phyloP scores from a whole-genome alignment of 495 filamentous ascomycete species.

The Penicillium bialowiezense region DNA sequence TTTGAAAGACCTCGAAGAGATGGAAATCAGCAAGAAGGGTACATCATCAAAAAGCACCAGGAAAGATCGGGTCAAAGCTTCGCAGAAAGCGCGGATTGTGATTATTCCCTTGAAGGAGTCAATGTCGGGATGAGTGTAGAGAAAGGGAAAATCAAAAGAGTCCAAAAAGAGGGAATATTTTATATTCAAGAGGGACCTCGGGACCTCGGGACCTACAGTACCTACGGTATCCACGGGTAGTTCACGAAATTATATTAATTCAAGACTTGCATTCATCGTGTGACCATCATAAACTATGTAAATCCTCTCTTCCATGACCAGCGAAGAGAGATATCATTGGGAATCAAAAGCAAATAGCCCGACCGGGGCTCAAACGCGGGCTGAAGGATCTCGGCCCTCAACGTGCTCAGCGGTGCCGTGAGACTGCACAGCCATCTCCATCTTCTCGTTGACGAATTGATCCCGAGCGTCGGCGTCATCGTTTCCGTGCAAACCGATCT shows the following conservation, averaged over 20 bases:
- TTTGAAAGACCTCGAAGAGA: conserved; percentile 19
- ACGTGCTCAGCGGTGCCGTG: conserved; percentile 19
- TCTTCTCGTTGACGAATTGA: conserved; percentile 27
- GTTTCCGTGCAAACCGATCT: conserved; percentile 60
- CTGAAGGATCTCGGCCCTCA: conserved; percentile 4
- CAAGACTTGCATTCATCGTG: not conserved
- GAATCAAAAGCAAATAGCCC: not conserved
- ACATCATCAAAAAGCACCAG: not conserved
- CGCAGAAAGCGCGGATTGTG: conserved; percentile 30
- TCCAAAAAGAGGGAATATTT: no score
- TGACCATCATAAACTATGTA: not conserved
- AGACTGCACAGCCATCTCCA: conserved; percentile 14
- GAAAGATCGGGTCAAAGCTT: conserved; percentile 17
- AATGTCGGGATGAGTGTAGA: not conserved
- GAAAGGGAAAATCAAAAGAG: no score
- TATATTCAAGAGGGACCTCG: no score
- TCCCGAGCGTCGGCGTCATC: conserved; percentile 52
- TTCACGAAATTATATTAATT: no score
- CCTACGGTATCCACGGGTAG: no score
- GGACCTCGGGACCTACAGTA: no score
- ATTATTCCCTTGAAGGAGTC: conserved; percentile 27
- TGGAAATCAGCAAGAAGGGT: conserved; percentile 19
- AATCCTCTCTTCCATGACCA: not conserved
- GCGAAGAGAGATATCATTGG: not conserved
- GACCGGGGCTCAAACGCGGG: conserved; percentile 4